phyloP scores from a whole-genome alignment of 192 early-diverging fungal genomes.

The Coemansia sp. region DNA sequence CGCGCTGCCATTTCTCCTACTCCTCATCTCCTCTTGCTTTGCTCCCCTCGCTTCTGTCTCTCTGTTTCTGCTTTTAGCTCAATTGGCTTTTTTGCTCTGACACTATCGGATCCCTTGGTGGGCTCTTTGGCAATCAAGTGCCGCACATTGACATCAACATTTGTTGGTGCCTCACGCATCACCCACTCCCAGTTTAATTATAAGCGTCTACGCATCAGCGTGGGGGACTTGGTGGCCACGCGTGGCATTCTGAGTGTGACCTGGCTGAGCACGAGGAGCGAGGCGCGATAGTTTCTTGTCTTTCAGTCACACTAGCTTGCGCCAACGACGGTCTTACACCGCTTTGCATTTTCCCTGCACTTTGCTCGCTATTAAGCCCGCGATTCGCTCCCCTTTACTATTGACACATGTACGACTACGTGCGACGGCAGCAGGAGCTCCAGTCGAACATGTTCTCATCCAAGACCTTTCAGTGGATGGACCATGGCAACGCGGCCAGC shows the following conservation, averaged over 20 bases:
- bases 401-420: conserved; percentile 48
- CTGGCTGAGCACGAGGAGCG: not conserved
- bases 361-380: not conserved
- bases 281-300: not conserved
- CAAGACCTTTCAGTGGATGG: conserved; percentile 55
- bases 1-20: not conserved
- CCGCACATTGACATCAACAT: not conserved
- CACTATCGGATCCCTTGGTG: not conserved
- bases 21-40: not conserved
- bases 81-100: not conserved
- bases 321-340: not conserved
- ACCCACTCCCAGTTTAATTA: not conserved
- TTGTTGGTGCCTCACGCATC: not conserved
- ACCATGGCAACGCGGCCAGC: not conserved
- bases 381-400: not conserved
- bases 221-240: not conserved
- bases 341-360: not conserved
- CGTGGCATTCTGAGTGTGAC: not conserved
- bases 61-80: not conserved
- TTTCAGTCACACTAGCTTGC: not conserved
- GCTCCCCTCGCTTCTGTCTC: not conserved
- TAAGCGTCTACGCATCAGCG: not conserved
- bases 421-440: conserved; percentile 53
- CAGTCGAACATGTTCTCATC: conserved; percentile 38
- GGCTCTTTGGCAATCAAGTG: not conserved